Evolutionary conservation across 1,284 basidiomycete genomes (phyloP).

Genomic region (Gymnopus androsaceus): DNA sequence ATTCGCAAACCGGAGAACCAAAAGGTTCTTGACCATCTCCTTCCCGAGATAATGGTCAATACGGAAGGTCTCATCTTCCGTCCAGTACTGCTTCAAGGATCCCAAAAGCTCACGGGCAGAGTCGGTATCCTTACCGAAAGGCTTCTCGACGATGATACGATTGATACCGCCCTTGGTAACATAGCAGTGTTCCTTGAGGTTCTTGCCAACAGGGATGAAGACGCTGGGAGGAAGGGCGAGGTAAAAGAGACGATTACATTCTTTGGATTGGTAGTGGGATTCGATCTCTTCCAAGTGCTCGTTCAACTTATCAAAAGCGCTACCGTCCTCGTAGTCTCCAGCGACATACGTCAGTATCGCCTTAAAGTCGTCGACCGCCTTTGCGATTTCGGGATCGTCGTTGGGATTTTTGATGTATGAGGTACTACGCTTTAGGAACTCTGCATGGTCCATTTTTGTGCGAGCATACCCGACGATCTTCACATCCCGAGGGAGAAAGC

Average conservation of each 20-base stretch:
- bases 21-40: slow-evolving; percentile 98
- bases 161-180: slow-evolving; percentile 68
- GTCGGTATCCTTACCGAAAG: slow-evolving; percentile 92
- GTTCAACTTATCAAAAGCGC: slow-evolving; percentile 77
- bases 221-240: slow-evolving; percentile 94
- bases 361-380: slow-evolving; percentile 82
- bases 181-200: slow-evolving; percentile 84
- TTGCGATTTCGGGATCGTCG: slow-evolving; percentile 56
- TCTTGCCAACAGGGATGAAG: slow-evolving; percentile 85
- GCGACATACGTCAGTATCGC: slow-evolving; percentile 77
- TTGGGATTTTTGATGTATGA: slow-evolving; percentile 82
- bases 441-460: slow-evolving; percentile 88
- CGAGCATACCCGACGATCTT: slow-evolving; percentile 94
- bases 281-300: slow-evolving; percentile 81
- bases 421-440: slow-evolving; percentile 83
- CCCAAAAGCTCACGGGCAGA: slow-evolving; percentile 81
- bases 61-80: slow-evolving; percentile 94
- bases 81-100: slow-evolving; percentile 85
- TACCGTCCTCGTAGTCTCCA: slow-evolving; percentile 85
- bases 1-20: slow-evolving; percentile 93
- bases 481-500: slow-evolving; percentile 79
- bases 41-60: slow-evolving; percentile 98
- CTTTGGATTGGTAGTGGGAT: slow-evolving; percentile 60
- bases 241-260: slow-evolving; percentile 85
- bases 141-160: slow-evolving; percentile 95